Conservation (phyloP, 23 red algal genomes). For the Gracilaria gracilis region DNA sequence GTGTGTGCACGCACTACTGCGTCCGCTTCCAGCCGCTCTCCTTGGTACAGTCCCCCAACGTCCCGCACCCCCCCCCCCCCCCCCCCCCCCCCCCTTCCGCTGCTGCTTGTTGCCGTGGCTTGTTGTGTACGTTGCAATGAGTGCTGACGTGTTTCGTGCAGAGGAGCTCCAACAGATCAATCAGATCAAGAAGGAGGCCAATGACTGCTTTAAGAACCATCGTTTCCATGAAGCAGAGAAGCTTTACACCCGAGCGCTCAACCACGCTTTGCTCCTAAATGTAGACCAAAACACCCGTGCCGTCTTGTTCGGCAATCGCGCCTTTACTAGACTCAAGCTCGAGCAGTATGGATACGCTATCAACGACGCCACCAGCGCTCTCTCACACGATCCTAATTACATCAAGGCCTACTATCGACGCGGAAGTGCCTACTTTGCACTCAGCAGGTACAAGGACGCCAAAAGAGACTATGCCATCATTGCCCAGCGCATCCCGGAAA, state of each 20-base stretch:
- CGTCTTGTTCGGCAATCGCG: conserved; percentile 71
- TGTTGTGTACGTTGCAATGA: neutral
- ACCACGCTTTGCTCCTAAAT: neutral
- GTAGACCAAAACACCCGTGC: conserved; percentile 57
- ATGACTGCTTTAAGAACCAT: conserved; percentile 52
- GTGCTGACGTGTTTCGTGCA: neutral
- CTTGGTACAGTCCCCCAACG: too few relatives aligned
- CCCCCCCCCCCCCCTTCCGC: neutral
- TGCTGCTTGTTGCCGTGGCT: too few relatives aligned
- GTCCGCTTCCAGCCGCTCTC: too few relatives aligned
- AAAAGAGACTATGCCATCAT: conserved; percentile 81
- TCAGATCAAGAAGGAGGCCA: conserved; percentile 50
- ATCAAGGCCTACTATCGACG: conserved; percentile 96
- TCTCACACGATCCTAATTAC: conserved; percentile 75
- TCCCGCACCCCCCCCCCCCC: neutral
- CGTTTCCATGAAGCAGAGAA: conserved; percentile 48
- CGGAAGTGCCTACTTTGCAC: conserved; percentile 81
- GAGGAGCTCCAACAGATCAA: conserved; percentile 6
- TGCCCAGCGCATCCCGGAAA: conserved; percentile 66
- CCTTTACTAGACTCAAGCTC: conserved; percentile 64
- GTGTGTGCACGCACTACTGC: too few relatives aligned
- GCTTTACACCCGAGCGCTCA: conserved; percentile 49
- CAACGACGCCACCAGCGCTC: conserved; percentile 78
- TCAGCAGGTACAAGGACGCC: conserved; percentile 91
- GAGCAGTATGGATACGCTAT: conserved; percentile 96